phyloP scores from a whole-genome alignment of 345 rosid species.

The Moricandia moricandioides region DNA sequence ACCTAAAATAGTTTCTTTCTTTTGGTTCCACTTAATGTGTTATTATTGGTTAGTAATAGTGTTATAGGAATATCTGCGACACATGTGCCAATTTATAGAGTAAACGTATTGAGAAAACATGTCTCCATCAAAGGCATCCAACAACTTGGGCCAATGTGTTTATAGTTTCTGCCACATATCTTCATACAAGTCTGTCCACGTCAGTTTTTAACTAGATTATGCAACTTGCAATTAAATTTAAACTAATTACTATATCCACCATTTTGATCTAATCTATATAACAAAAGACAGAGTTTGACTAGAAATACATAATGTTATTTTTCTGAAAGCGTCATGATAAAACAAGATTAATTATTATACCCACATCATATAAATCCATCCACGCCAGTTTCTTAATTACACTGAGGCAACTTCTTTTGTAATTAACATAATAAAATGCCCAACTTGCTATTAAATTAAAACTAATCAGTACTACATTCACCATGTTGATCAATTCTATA shows the following conservation, averaged over 20 bases:
- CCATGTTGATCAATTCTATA: not conserved
- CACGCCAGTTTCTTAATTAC: not conserved
- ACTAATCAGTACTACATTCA: not conserved
- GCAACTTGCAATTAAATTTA: slow-evolving; percentile 8
- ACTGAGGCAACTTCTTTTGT: not conserved
- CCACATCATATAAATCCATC: not conserved
- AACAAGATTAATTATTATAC: not conserved
- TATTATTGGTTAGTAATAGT: not conserved
- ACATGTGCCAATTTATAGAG: not conserved
- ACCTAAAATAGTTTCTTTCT: not conserved
- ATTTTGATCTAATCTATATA: not conserved
- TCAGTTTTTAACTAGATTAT: slow-evolving; percentile 5
- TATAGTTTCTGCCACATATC: slow-evolving; percentile 7
- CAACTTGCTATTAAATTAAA: not conserved
- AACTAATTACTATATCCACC: slow-evolving; percentile 1
- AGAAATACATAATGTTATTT: not conserved
- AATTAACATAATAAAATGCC: not conserved
- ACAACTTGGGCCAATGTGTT: slow-evolving; percentile 6
- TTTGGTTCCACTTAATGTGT: not conserved
- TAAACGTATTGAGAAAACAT: not conserved
- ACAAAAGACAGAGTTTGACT: slow-evolving; percentile 19
- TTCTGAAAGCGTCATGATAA: not conserved
- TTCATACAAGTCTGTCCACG: slow-evolving; percentile 3
- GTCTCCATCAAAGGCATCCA: slow-evolving; percentile 1
- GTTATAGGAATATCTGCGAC: not conserved